Evolutionary conservation across 805 yeast species (phyloP).

Genomic region (Kuraishia borneana): DNA sequence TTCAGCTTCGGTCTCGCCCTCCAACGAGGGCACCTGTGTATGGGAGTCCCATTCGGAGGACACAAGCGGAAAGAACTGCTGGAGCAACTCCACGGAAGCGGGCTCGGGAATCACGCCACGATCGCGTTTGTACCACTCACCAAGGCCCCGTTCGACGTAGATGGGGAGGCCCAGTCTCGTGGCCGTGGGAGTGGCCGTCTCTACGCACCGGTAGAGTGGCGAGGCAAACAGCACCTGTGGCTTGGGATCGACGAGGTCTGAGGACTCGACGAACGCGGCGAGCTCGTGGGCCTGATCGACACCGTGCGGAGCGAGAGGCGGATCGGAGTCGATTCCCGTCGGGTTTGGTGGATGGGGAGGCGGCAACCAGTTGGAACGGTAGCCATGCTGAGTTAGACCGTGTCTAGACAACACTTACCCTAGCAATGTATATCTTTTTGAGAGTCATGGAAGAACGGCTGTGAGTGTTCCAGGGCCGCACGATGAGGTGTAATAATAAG

Average conservation of each 20-base stretch:
- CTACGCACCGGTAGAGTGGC: conserved; percentile 85
- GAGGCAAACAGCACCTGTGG: conserved; percentile 69
- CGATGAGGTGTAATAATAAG: too few relatives aligned
- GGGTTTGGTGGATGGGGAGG: conserved; percentile 72
- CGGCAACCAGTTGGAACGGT: conserved; percentile 73
- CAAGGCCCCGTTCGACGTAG: conserved; percentile 69
- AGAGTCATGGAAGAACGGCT: background rate
- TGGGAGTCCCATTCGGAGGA: conserved; percentile 35
- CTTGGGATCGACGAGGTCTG: conserved; percentile 23
- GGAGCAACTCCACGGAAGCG: conserved; percentile 36
- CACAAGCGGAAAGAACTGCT: conserved; percentile 40
- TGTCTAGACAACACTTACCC: background rate
- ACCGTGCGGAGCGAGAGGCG: conserved; percentile 81
- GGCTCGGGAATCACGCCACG: conserved; percentile 64
- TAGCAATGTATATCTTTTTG: background rate
- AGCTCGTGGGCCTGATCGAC: conserved; percentile 78
- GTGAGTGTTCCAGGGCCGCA: too few relatives aligned
- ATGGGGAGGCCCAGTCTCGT: conserved; percentile 45
- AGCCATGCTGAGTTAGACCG: conserved; percentile 50
- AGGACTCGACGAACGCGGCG: conserved; percentile 42
- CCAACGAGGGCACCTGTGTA: conserved; percentile 44
- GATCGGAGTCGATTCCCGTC: conserved; percentile 86
- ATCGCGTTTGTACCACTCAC: conserved; percentile 83
- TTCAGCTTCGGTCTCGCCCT: conserved; percentile 71
- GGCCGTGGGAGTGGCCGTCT: conserved; percentile 69